phyloP scores from a whole-genome alignment of 371 early-diverging fungal genomes.

The Mycotypha africana region DNA sequence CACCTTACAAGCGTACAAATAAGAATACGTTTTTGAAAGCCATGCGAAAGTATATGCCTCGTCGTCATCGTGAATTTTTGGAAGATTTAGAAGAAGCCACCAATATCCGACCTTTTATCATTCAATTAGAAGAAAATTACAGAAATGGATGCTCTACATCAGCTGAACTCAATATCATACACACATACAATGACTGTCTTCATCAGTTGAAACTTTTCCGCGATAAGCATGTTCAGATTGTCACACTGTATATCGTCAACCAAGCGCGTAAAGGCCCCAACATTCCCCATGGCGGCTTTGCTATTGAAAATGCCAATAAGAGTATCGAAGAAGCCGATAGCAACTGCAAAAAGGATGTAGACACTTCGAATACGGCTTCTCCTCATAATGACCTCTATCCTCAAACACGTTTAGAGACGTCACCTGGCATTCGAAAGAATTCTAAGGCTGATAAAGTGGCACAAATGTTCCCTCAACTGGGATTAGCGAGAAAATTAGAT shows the following conservation, averaged over 20 bases:
- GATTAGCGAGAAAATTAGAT: constrained; percentile 54
- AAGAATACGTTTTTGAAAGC: constrained; percentile 66
- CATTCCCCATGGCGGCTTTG: constrained; percentile 57
- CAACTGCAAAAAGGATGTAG: not conserved
- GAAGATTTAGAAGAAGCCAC: constrained; percentile 66
- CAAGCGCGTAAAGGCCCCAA: constrained; percentile 79
- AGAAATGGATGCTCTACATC: constrained; percentile 5
- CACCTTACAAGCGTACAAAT: constrained; percentile 45
- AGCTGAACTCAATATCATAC: constrained; percentile 25
- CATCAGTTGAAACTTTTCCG: constrained; percentile 81
- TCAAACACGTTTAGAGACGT: constrained; percentile 44
- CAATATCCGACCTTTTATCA: constrained; percentile 53
- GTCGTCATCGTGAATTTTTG: constrained; percentile 81
- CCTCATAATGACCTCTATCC: constrained; percentile 46
- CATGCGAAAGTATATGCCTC: constrained; percentile 94
- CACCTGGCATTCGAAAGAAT: constrained; percentile 26
- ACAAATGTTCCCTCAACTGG: constrained; percentile 37
- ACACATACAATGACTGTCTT: constrained; percentile 76
- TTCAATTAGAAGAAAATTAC: constrained; percentile 29
- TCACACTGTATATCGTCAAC: constrained; percentile 84
- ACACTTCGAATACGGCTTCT: no score
- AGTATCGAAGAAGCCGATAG: not conserved
- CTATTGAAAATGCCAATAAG: constrained; percentile 26
- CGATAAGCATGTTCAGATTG: constrained; percentile 89
- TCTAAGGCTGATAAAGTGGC: constrained; percentile 29